Conservation (phyloP, 2,329 filamentous ascomycete genomes). For the Penicillium griseofulvum region DNA sequence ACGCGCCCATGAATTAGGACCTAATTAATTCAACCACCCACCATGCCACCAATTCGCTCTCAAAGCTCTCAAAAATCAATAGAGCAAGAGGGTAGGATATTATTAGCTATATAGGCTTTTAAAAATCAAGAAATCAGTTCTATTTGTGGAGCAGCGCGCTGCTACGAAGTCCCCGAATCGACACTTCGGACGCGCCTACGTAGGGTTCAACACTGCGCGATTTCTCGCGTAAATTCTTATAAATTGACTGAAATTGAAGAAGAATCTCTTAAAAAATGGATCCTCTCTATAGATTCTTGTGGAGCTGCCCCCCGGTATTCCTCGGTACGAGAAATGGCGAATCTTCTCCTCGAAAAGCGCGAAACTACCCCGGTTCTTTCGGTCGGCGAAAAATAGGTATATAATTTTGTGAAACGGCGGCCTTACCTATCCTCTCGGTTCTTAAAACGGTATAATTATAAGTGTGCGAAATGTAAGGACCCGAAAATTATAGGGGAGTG, state of each 20-base stretch:
- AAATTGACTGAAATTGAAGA: neutral
- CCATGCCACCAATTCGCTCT: neutral
- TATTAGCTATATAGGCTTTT: neutral
- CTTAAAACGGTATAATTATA: neutral
- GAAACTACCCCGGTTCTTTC: neutral
- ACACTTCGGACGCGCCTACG: too few species aligned
- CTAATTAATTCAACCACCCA: neutral
- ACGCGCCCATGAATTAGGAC: neutral
- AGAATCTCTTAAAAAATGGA: neutral
- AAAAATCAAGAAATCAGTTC: neutral
- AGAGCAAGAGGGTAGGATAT: neutral
- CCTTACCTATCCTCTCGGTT: neutral
- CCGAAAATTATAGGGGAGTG: neutral
- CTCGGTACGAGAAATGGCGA: neutral
- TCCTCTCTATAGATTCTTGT: neutral
- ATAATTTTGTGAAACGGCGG: neutral
- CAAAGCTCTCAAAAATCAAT: rapidly evolving
- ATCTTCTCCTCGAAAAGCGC: neutral
- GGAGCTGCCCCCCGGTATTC: neutral
- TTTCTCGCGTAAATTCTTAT: neutral
- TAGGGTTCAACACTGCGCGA: neutral
- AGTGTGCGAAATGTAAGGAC: neutral
- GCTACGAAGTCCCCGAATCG: too few species aligned
- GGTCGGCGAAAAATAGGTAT: neutral
- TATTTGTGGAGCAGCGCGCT: too few species aligned